Base-by-base conservation (phyloP, 495 filamentous ascomycete species). In the Lentithecium fluviatile region DNA sequence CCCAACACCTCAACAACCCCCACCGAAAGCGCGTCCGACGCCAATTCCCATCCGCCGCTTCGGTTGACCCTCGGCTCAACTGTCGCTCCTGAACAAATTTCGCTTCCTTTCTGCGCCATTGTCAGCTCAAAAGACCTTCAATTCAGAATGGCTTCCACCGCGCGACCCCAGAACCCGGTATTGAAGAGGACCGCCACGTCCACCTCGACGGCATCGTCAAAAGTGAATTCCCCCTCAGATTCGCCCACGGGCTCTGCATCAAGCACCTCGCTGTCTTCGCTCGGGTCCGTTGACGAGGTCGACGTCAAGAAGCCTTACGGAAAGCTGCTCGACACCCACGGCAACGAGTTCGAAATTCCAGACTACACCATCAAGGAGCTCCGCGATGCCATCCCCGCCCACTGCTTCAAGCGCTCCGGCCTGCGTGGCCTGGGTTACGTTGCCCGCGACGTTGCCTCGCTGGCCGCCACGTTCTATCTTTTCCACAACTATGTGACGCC, bases 301-400 rank as follows among this genome's bases (percentile, higher is more conserved):
- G 67, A 75, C n/a, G 60, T 60, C 36, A 76, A 77, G 70, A 70
- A 73, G 43, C 69, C 52, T 19, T 50, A 64, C 47, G 70, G 67
- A 19, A 59, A 54, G 46, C 67, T 80, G 71, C 64, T 85, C 51
- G 87, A 90, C 74, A 84, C 81, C 24, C 85, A 88, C 70, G 87
- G 87, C 62, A 88, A 90, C 73, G 80, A 85, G 60, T 90, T 90
- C 76, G 72, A 85, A 71, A 71, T 88, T 19, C 87, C 88, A 43
- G 84, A 90, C 71, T 89, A 82, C 76, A 90, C 85, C 62, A 88
- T 93, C 72, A 88, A 90, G 78, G 79, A 89, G 65, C 88, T 94
- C 69, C 82, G 83, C 45, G 84, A 90, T 74, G 89, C 89, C 58
- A 93, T 93, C 62, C 89, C 90, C 45, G 81, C 85, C 65, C 84